These are phyloP conservation scores for Colletotrichum sp. DNA, from an alignment of 2,329 filamentous ascomycete genomes.

Conservation along the genomic window DNA sequence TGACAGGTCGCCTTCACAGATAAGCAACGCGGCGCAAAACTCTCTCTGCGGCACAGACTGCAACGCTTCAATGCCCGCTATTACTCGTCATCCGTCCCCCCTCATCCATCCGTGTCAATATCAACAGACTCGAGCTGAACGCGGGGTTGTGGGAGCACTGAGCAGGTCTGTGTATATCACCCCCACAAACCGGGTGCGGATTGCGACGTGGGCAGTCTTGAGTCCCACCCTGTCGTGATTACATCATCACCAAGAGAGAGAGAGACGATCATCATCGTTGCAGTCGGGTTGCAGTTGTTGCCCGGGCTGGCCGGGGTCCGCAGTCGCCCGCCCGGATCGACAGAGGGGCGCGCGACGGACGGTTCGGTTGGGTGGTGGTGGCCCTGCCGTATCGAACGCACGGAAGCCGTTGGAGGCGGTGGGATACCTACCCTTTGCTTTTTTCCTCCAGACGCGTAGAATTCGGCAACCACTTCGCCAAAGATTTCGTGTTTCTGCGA, in stretches of 20 bases:
- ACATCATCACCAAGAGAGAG: background rate
- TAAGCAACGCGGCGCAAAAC: background rate
- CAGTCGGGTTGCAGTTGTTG: background rate
- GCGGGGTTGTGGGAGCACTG: background rate
- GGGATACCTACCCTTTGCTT: background rate
- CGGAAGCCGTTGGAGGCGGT: background rate
- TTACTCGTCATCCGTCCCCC: background rate
- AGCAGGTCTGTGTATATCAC: background rate
- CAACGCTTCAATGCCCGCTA: background rate
- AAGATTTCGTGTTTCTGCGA: background rate
- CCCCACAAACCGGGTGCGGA: background rate
- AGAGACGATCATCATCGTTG: background rate
- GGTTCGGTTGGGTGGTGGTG: background rate
- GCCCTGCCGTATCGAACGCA: background rate
- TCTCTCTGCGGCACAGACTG: background rate
- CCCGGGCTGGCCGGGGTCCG: background rate
- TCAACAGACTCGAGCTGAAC: background rate
- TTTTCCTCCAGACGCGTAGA: background rate
- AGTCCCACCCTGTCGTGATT: background rate
- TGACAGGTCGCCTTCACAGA: background rate
- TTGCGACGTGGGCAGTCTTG: background rate
- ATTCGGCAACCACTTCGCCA: background rate
- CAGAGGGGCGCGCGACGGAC: background rate
- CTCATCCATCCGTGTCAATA: background rate
- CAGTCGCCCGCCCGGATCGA: background rate